Base-by-base conservation (phyloP, 2,329 filamentous ascomycete genomes). In the Clarireedia hainanense region DNA sequence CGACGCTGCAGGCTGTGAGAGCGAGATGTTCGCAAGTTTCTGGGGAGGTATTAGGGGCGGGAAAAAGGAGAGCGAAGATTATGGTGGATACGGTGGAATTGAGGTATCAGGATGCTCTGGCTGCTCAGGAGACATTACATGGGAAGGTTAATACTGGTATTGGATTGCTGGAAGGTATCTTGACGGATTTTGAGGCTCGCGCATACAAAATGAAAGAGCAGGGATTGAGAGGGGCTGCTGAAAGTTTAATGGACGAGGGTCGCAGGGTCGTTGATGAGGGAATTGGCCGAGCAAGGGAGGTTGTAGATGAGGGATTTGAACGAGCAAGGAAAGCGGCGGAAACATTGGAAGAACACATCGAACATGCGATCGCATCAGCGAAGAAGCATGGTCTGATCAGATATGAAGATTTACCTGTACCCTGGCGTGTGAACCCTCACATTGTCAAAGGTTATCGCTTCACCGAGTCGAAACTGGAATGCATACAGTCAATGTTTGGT, bases 341-440 rank as follows among this genome's bases (percentile, higher is more conserved):
- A 65, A 85, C 85, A 6, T 75, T 99, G 26, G 89, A 95, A 65
- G 87, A 94, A 61, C 89, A 88, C 61, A 86, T 99, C 42, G 86
- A 92, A 64, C 79, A 81, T 53, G 92, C 94, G 12, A 83, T 96
- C 55, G 66, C 76, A 20, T 79, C 84, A 56, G 91, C 91, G 27
- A 81, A 86, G 63, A 85, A 95, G 68, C 80, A 89, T 50, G 89
- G 91, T 48, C 78, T 96, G 14, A 87, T 99, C 63, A 80, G 81
- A 59, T 99, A 97, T 73, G 84, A 95, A 47, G 91, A 96, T 66
- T 78, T 99, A 5, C 94, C 94, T 1, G 77, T 87, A 39, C 94
- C 94, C 0, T 99, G 94, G 94, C 82, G 88, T 58, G 86, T 95
- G 67, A 99, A 99, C 72, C 91, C 91, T 2, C 90, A 99, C 72